Percentiles rank a stretch among this genome's conserved stretches.
These are phyloP conservation scores for Candida ficus DNA, from an alignment of 805 yeast species.

Conservation along the genomic window DNA sequence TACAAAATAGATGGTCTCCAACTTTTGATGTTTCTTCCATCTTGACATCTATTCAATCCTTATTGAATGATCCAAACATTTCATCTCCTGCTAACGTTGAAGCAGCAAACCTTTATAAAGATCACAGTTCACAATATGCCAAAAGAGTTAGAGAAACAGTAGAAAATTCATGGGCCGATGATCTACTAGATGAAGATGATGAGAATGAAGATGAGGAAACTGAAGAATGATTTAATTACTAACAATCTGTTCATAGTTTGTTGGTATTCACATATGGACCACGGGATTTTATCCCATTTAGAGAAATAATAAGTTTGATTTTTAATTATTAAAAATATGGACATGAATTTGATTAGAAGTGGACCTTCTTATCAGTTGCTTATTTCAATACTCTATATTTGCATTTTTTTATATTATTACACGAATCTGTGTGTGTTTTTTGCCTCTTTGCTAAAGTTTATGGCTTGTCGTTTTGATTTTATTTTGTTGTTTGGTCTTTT, in stretches of 20 bases:
- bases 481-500: not conserved
- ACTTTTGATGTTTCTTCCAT: constrained; percentile 97
- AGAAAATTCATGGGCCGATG: constrained; percentile 90
- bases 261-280: too few species aligned
- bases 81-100: constrained; percentile 97
- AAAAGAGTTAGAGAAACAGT: constrained; percentile 93
- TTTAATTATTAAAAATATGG: not conserved
- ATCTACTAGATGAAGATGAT: constrained; percentile 49
- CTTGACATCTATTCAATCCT: constrained; percentile 85
- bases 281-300: too few species aligned
- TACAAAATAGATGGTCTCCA: constrained; percentile 98
- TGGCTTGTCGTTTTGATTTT: not conserved
- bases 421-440: not conserved
- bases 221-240: constrained; percentile 18
- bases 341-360: not conserved
- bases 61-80: constrained; percentile 93
- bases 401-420: not conserved
- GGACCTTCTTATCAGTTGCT: not conserved
- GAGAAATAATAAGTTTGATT: too few species aligned
- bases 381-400: too few species aligned
- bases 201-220: constrained; percentile 32
- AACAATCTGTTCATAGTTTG: not conserved
- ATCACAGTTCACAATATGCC: constrained; percentile 87
- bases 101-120: constrained; percentile 93
- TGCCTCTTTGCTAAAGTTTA: not conserved